Conservation (phyloP, 768 basidiomycete species). For the Macrocybe gigantea region DNA sequence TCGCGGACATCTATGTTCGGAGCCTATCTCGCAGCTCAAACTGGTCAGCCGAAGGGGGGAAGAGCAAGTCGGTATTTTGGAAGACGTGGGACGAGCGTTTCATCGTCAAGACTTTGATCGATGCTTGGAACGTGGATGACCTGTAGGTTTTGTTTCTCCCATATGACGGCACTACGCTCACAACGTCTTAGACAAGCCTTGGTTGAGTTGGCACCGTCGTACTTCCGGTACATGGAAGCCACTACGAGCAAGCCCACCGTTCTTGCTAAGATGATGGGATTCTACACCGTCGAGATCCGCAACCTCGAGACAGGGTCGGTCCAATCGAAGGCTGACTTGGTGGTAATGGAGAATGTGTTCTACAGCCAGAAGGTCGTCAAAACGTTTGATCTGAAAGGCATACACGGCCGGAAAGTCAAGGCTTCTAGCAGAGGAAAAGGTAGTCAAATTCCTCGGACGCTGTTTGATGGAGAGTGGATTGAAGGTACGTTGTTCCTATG, state of each 20-base stretch:
- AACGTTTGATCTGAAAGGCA: conserved; percentile 82
- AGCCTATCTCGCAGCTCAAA: conserved; percentile 55
- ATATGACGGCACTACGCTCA: conserved; percentile 2
- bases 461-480: conserved; percentile 84
- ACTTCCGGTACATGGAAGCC: conserved; percentile 73
- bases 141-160: conserved; percentile 42
- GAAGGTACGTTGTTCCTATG: conserved; percentile 41
- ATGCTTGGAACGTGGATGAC: conserved; percentile 85
- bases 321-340: conserved; percentile 66
- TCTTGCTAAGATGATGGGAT: conserved; percentile 75
- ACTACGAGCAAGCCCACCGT: conserved; percentile 63
- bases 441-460: conserved; percentile 42
- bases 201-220: conserved; percentile 70
- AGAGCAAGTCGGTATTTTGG: conserved; percentile 79
- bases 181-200: conserved; percentile 56
- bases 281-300: conserved; percentile 72
- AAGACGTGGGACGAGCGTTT: conserved; percentile 73
- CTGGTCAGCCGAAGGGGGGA: conserved; percentile 77
- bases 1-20: conserved; percentile 53
- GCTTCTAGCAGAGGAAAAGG: conserved; percentile 24
- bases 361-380: conserved; percentile 60
- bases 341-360: conserved; percentile 86
- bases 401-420: conserved; percentile 72
- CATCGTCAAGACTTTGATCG: conserved; percentile 81
- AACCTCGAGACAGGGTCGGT: conserved; percentile 63